phyloP scores from a whole-genome alignment of 2,329 filamentous ascomycete species.

The Sclerotinia spermophila region DNA sequence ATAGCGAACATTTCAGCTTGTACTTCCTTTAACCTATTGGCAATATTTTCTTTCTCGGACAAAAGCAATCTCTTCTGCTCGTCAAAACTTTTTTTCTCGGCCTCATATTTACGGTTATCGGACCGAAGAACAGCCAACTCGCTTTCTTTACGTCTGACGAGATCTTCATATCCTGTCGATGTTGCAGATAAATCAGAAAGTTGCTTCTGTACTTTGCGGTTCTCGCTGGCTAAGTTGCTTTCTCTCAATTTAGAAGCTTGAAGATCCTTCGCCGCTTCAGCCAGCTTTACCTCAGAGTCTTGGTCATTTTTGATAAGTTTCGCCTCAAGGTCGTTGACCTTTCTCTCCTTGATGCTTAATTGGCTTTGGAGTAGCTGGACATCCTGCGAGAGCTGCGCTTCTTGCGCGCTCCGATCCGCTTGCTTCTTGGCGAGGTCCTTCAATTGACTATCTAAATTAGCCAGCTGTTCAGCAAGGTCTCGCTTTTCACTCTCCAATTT shows the following conservation, averaged over 20 bases:
- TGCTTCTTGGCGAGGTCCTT: constrained; percentile 66
- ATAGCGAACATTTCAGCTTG: constrained; percentile 86
- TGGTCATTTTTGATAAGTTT: constrained; percentile 83
- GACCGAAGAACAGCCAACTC: constrained; percentile 80
- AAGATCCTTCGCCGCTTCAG: constrained; percentile 74
- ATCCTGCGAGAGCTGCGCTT: constrained; percentile 75
- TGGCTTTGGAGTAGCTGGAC: constrained; percentile 91
- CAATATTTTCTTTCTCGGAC: constrained; percentile 74
- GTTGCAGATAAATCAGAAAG: constrained; percentile 84
- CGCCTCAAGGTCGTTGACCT: constrained; percentile 79
- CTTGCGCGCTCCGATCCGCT: constrained; percentile 69
- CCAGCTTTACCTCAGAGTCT: constrained; percentile 82
- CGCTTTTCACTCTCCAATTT: constrained; percentile 84
- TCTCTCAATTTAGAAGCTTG: constrained; percentile 70
- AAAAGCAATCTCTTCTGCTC: constrained; percentile 70
- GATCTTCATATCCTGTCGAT: constrained; percentile 90
- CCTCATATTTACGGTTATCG: constrained; percentile 79
- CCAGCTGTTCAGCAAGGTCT: constrained; percentile 63
- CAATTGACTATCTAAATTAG: constrained; percentile 67
- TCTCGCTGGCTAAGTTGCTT: constrained; percentile 73
- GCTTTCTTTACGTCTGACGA: constrained; percentile 90
- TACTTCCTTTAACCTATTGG: constrained; percentile 72
- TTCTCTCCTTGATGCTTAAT: constrained; percentile 81
- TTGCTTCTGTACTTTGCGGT: constrained; percentile 77
- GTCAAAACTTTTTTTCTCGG: constrained; percentile 74